Base-by-base conservation (phyloP, 2,329 filamentous ascomycete species). In the Trichoderma sp. region DNA sequence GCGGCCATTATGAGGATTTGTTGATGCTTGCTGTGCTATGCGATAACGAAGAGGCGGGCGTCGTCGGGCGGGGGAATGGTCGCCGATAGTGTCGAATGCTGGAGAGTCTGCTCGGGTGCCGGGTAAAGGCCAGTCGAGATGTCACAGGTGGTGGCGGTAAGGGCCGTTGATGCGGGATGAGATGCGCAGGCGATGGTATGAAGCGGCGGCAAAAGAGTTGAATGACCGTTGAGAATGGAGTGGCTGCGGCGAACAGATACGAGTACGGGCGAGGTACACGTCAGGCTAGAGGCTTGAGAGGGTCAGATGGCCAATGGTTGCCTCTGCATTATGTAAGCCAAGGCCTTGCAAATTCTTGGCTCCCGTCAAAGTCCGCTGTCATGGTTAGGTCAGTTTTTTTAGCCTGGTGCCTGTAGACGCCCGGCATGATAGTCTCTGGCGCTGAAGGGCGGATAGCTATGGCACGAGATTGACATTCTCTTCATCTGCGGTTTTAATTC, bases 1-100 rank as follows among this genome's bases (percentile, higher is more conserved):
- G 92, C 88, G 83, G 94, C 92, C 95, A 98, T 98, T 80, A 76
- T 85, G 79, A 70, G 16, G 31, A 7, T 24, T 67, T 69, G 73
- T 73, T 72, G 73, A 73, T 74, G 73, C 47, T 72, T 57, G 53
- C 68, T 74, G 75, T 70, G 71, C 74, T 72, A 72, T 70, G 40
- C 58, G 61, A 43, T 24, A 47, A 8, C 14, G 16, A 56, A 62
- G 52, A 63, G 37, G n/a, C 29, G 47, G 56, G 31, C 27, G 63
- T 52, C 27, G 63, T 52, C 56, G 55, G 43, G 55, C 33, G 35
- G 24, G 29, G 29, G 40, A 52, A n/a, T 4, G 56, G 14, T 21
- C 33, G 35, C 49, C 56, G 24, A 56, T 56, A 43, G 27, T 33
- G 68, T 56, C 52, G 57, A 21, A 5, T 35, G 58, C 55, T 19